Conservation (phyloP, 208 protist species). For the Blastocrithidia nonstop region DNA sequence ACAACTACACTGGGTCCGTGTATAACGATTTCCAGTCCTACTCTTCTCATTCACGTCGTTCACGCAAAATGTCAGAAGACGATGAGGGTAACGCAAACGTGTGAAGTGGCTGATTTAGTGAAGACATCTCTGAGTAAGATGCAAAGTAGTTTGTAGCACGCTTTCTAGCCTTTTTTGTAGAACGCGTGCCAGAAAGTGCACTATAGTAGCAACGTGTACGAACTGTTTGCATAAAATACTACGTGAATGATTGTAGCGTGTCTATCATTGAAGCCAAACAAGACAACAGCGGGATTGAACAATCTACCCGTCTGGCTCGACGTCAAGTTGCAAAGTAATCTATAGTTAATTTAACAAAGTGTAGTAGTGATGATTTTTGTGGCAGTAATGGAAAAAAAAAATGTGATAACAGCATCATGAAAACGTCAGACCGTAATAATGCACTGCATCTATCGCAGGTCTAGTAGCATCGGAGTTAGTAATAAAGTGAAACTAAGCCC, state of each 20-base stretch:
- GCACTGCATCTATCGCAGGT: too few species aligned
- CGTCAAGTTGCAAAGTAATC: constrained; percentile 46
- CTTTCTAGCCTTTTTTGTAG: constrained; percentile 64
- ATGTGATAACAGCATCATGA: too few species aligned
- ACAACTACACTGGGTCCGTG: neutral
- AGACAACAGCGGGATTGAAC: constrained; percentile 66
- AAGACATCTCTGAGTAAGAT: constrained; percentile 40
- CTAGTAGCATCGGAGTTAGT: too few species aligned
- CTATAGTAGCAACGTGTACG: constrained; percentile 43
- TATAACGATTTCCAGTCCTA: too few species aligned
- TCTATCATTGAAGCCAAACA: constrained; percentile 42
- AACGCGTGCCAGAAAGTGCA: constrained; percentile 41
- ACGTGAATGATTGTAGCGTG: constrained; percentile 63
- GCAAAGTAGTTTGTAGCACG: constrained; percentile 57
- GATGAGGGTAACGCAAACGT: constrained; percentile 20
- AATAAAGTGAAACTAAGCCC: too few species aligned
- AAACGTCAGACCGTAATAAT: too few species aligned
- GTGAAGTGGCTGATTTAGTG: constrained; percentile 59
- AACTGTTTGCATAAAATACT: constrained; percentile 66
- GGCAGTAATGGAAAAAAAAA: too few species aligned
- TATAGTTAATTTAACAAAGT: too few species aligned
- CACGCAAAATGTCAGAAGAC: too few species aligned
- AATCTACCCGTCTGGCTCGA: constrained; percentile 54
- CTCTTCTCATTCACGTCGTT: too few species aligned
- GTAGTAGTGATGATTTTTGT: constrained; percentile 1